These are phyloP conservation scores for Candida ovalis DNA, from an alignment of 805 yeast species.

Conservation along the genomic window DNA sequence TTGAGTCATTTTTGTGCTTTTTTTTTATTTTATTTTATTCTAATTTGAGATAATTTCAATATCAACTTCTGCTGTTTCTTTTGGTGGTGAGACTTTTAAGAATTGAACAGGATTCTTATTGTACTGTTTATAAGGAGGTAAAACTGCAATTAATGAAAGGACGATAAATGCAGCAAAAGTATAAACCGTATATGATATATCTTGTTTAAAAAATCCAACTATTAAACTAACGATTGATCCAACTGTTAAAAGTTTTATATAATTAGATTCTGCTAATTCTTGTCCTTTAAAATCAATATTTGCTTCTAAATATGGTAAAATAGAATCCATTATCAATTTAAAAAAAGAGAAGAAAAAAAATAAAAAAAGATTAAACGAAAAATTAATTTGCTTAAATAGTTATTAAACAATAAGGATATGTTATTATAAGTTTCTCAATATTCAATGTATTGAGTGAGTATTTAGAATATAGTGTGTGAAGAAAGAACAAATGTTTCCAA, in stretches of 20 bases:
- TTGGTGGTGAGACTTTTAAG: slow-evolving; percentile 29
- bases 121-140: slow-evolving; percentile 60
- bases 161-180: slow-evolving; percentile 36
- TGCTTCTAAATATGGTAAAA: slow-evolving; percentile 22
- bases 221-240: slow-evolving; percentile 39
- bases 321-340: slow-evolving; percentile 15
- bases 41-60: slow-evolving; percentile 8
- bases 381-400: not conserved
- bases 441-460: too few species aligned
- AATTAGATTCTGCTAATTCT: slow-evolving; percentile 34
- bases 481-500: too few species aligned
- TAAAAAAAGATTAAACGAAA: not conserved
- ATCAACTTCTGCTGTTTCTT: slow-evolving; percentile 10
- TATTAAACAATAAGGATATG: too few species aligned
- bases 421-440: too few species aligned
- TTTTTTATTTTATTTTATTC: slow-evolving; percentile 3
- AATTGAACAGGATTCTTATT: slow-evolving; percentile 40
- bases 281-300: slow-evolving; percentile 55
- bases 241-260: slow-evolving; percentile 24
- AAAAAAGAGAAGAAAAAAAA: not conserved
- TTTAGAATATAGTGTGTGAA: too few species aligned
- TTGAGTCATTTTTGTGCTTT: slow-evolving; percentile 8
- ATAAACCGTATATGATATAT: slow-evolving; percentile 37
- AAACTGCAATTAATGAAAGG: slow-evolving; percentile 34
- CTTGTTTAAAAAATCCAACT: slow-evolving; percentile 46